Evolutionary conservation across 495 filamentous ascomycete species (phyloP), one percentile per base, ranked within the genome.

Genomic region (Aspergillus sclerotiicarbonarius): DNA sequence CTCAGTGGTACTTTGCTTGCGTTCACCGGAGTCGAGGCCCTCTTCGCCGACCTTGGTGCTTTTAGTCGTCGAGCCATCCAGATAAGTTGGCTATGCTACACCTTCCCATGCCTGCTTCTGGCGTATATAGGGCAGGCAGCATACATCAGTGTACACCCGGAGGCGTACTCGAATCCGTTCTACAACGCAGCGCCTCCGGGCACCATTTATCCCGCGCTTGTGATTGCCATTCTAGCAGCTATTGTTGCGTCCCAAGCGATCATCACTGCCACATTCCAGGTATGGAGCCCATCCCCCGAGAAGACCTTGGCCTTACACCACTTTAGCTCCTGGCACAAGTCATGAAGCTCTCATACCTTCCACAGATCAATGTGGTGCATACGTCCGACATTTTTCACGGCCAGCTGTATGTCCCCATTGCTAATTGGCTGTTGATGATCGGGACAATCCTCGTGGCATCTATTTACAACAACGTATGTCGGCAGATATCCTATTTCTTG

Each of bases 241-340:
- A 80, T 91, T 53, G 88, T 91, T 16, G 88, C 88, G n/a, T 87
- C 83, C 15, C 88, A 91, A 53, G 88, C 88, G 32, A 87, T 90
- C 73, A 90, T 91, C 46, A 90, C 88, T 7, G 82, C 81, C n/a
- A 83, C 84, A 4, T 90, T 91, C 55, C 77, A 77, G 60, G 71
- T 75, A 67, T 51, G 51, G 21, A 9, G 16, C 41, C 15, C 6
- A 35, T 15, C 20, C 12, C 5, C 46, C 21, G 0, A 20, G 45
- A 12, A 0, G 16, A 20, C n/a, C 9, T 4, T 20, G 16, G 41
- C 37, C 32, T 59, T 12, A 53, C 56, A 12, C 41, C 45, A 39
- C 19, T 45, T 13, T 63, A 88, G 78, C 78, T 91, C 20, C 72
- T 89, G 39, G 80, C 83, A 19, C 88, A 90, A 69, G 81, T 89